These are phyloP conservation scores for Hyphopichia pseudoburtonii DNA, from an alignment of 1,139 yeast species.

Conservation along the genomic window DNA sequence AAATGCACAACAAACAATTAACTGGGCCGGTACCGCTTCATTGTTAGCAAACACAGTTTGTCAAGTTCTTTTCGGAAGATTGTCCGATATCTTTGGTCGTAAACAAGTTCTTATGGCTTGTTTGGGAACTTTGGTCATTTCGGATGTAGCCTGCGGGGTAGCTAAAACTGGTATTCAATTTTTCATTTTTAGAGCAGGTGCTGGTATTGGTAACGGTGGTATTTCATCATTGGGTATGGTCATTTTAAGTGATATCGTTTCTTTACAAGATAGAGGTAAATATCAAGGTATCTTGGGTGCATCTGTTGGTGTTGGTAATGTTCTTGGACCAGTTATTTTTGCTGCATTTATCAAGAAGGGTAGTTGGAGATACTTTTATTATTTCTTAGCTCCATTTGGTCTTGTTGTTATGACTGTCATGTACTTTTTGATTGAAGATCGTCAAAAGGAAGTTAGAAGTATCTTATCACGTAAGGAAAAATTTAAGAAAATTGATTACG, in stretches of 20 bases:
- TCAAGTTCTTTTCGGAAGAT: constrained; percentile 45
- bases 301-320: constrained; percentile 55
- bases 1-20: constrained; percentile 36
- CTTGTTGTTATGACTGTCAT: constrained; percentile 26
- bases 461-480: constrained; percentile 30
- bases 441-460: constrained; percentile 15
- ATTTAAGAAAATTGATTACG: constrained; percentile 45
- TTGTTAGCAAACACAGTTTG: constrained; percentile 46
- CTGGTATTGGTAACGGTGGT: constrained; percentile 49
- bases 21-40: constrained; percentile 55
- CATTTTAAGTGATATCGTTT: constrained; percentile 43
- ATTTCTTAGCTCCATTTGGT: constrained; percentile 43
- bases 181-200: constrained; percentile 43
- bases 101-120: constrained; percentile 35
- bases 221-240: constrained; percentile 43
- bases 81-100: constrained; percentile 47
- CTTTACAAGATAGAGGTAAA: constrained; percentile 44
- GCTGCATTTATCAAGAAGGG: constrained; percentile 45
- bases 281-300: constrained; percentile 51
- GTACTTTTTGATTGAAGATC: constrained; percentile 23
- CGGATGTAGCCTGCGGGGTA: constrained; percentile 45
- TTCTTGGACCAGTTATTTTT: constrained; percentile 56
- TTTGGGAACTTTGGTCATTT: constrained; percentile 29
- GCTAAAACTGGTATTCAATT: constrained; percentile 40
- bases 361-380: constrained; percentile 55